These are phyloP conservation scores for Parathielavia appendiculata DNA, from an alignment of 495 filamentous ascomycete genomes.

Conservation along the genomic window DNA sequence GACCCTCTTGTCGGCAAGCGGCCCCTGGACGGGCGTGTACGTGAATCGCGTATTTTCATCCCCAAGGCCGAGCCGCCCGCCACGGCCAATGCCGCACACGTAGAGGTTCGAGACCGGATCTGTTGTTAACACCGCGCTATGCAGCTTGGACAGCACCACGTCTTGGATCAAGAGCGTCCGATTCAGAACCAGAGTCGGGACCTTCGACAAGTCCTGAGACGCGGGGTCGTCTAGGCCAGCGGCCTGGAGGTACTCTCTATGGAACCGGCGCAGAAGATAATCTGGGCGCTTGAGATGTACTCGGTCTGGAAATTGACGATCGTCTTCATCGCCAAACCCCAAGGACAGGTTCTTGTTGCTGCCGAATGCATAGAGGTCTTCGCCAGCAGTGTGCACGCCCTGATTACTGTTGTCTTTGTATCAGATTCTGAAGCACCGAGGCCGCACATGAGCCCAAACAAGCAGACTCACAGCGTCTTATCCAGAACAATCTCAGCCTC, in stretches of 20 bases:
- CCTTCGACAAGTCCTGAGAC: slow-evolving; percentile 39
- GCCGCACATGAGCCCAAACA: neutral
- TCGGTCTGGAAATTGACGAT: slow-evolving; percentile 87
- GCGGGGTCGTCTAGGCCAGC: slow-evolving; percentile 27
- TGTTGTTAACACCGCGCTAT: slow-evolving; percentile 83
- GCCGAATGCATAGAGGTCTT: slow-evolving; percentile 88
- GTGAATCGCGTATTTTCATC: slow-evolving; percentile 82
- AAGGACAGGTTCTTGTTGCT: slow-evolving; percentile 93
- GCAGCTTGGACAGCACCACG: slow-evolving; percentile 81
- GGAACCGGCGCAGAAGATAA: slow-evolving; percentile 66
- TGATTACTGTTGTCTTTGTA: slow-evolving; percentile 2
- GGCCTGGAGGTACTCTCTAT: slow-evolving; percentile 52
- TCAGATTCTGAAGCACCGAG: slow-evolving; percentile 9
- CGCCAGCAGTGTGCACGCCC: slow-evolving; percentile 43
- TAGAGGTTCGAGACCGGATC: slow-evolving; percentile 91
- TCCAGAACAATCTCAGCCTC: slow-evolving; percentile 28
- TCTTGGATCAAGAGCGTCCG: slow-evolving; percentile 68
- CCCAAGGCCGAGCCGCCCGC: slow-evolving; percentile 84
- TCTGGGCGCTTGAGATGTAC: slow-evolving; percentile 73
- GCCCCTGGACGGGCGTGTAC: slow-evolving; percentile 72
- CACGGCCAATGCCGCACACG: slow-evolving; percentile 85
- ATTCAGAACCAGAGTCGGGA: slow-evolving; percentile 65
- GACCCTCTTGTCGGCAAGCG: slow-evolving; percentile 64
- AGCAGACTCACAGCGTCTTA: slow-evolving; percentile 19
- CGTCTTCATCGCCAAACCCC: slow-evolving; percentile 87